Evolutionary conservation across 2,329 filamentous ascomycete genomes (phyloP), one percentile per base, ranked within the genome.

Genomic region (Fragosphaeria purpurea): DNA sequence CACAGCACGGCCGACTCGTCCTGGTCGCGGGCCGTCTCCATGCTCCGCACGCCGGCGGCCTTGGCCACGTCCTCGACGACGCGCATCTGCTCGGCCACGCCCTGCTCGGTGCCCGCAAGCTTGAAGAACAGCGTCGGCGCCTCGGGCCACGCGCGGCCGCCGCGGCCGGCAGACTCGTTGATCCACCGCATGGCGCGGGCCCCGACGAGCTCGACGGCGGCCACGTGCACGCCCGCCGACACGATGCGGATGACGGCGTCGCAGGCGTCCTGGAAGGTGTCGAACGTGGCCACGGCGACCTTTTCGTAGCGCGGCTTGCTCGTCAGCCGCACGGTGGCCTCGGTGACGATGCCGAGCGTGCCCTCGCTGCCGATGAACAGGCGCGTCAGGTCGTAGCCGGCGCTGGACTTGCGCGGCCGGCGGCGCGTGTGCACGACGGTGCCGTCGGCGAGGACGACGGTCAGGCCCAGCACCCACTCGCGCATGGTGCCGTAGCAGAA

Each of bases 161-260:
- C 7, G 70, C n/a, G 81, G 82, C 7, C 79, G 1, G 85, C 83
- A 9, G 83, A 79, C 48, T 82, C 72, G 66, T 93, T 93, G 61
- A 93, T 82, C 0, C 90, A 85, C 55, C 73, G 77, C 87, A 93
- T 93, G 66, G 90, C 86, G 4, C 91, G 83, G 52, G 91, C 87
- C 61, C 91, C 87, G 85, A 93, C 88, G 58, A 93, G 81, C 66
- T 93, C 87, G 79, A 90, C 84, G 4, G 84, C 84, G 0, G 83
- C 85, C 7, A 90, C 76, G 0, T 83, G 85, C 4, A 89, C 73
- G 0, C 83, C 86, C 1, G 80, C 76, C 58, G 85, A 79, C 73
- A 91, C 85, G 13, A 91, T 79, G 46, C 77, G 78, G 2, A 84
- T 82, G 0, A 86, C 86, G 0, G 86, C 85, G 0, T 82, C 75